Percentiles rank a stretch among this genome's conserved stretches.
phyloP scores from a whole-genome alignment of 768 basidiomycete genomes.

The Rhizopogon rudus region DNA sequence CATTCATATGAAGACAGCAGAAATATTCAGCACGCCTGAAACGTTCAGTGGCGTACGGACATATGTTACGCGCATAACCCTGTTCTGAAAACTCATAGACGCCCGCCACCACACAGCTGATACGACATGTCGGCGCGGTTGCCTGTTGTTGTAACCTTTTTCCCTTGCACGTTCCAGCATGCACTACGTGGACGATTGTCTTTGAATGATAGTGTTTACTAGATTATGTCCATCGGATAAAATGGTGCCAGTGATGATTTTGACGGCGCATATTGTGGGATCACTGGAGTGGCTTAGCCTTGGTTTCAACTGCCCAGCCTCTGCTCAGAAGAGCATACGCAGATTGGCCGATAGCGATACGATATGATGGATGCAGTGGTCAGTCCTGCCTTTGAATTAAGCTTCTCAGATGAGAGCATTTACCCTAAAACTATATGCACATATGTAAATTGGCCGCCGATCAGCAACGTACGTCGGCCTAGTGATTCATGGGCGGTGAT shows the following conservation, averaged over 20 bases:
- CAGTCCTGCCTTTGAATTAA: too few species aligned
- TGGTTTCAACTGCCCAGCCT: too few species aligned
- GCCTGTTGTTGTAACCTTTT: neutral
- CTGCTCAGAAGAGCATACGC: too few species aligned
- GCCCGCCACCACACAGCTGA: neutral
- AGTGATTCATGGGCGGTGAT: neutral
- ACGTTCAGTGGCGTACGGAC: constrained; percentile 23
- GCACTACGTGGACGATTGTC: neutral
- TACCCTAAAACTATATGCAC: neutral
- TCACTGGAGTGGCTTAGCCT: too few species aligned
- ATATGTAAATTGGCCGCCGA: neutral
- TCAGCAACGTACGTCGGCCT: neutral
- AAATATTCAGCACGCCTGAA: constrained; percentile 22
- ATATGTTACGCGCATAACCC: constrained; percentile 12
- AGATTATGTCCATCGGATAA: too few species aligned
- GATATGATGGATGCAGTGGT: too few species aligned
- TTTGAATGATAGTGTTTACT: neutral
- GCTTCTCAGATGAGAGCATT: neutral
- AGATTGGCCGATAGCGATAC: too few species aligned
- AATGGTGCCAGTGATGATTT: too few species aligned
- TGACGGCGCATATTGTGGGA: too few species aligned
- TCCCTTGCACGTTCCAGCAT: neutral
- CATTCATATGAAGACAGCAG: neutral
- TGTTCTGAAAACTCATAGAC: constrained; percentile 6
- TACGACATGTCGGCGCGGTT: neutral